Base-by-base conservation (phyloP, 257 asterid species). In the Solanum chilense region DNA sequence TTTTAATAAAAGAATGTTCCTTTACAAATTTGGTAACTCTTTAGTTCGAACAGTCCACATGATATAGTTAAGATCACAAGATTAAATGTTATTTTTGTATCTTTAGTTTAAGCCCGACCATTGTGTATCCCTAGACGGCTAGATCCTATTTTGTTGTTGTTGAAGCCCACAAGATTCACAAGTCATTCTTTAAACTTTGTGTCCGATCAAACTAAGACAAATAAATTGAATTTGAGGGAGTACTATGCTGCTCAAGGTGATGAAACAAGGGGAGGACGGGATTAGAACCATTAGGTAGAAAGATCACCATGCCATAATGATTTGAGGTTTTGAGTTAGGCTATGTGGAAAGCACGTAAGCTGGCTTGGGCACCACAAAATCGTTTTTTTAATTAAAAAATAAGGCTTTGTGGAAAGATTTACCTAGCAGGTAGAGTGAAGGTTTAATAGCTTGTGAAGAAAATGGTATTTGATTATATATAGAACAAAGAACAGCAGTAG, bases 401-500 rank as follows among this genome's bases (percentile, higher is more conserved):
- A 66, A 5, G 73, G 9, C 37, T 25, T 29, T 29, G 41, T 29
- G 41, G 41, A 29, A 69, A 69, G 41, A 69, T 7, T 69, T 69
- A 69, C 12, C 12, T 35, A 69, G 16, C 23, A 69, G 76, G 76
- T 31, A 15, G 41, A 69, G 6, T 41, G n/a, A 69, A 69, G 76
- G 20, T 69, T 69, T 15, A 1, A 31, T 29, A 85, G 49, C 76
- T 73, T 89, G 70, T 70, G 86, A 21, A 86, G 83, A 75, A 90
- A 35, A 70, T 90, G 73, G 3, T 84, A 82, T 20, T 75, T 70
- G 14, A 93, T 69, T 2, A 84, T 42, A 39, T 87, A 91, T 14
- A 93, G 86, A 85, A 52, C 77, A 13, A 88, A 27, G 77, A 85
- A 39, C 60, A 90, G 78, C 12, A 75, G 27, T 9, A 64, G 85